phyloP scores from a whole-genome alignment of 1,284 basidiomycete genomes.

The Puccinia triticina region DNA sequence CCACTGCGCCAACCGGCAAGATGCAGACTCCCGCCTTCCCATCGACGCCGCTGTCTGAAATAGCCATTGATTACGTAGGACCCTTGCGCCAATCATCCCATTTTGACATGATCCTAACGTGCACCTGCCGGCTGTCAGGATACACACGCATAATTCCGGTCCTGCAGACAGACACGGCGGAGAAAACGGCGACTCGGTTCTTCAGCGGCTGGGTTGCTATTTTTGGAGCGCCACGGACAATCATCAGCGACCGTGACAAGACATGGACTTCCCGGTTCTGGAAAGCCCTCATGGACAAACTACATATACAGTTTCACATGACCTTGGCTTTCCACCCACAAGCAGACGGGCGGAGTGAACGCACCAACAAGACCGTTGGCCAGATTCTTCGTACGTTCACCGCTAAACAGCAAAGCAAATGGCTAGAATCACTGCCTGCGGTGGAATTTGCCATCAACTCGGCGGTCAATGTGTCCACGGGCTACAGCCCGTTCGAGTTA shows the following conservation, averaged over 20 bases:
- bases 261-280: no score
- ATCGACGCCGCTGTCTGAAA: neutral
- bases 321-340: constrained; percentile 56
- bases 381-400: constrained; percentile 52
- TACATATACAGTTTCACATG: no score
- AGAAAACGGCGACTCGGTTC: neutral
- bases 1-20: neutral
- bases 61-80: neutral
- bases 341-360: constrained; percentile 58
- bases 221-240: no score
- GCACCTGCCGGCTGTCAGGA: neutral
- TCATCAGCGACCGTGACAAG: no score
- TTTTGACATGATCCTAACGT: neutral
- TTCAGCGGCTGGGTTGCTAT: no score
- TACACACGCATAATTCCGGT: no score
- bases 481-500: neutral
- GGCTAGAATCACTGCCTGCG: neutral
- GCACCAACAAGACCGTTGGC: constrained; percentile 60
- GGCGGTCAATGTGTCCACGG: neutral
- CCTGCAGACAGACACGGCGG: no score
- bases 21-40: neutral
- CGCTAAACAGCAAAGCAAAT: neutral
- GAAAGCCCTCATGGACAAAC: no score
- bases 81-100: neutral
- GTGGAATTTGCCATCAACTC: constrained; percentile 14